Percentiles rank a stretch among this genome's conserved stretches.
Evolutionary conservation across 1,284 basidiomycete genomes (phyloP).

Genomic region (Meira miltonrushii): DNA sequence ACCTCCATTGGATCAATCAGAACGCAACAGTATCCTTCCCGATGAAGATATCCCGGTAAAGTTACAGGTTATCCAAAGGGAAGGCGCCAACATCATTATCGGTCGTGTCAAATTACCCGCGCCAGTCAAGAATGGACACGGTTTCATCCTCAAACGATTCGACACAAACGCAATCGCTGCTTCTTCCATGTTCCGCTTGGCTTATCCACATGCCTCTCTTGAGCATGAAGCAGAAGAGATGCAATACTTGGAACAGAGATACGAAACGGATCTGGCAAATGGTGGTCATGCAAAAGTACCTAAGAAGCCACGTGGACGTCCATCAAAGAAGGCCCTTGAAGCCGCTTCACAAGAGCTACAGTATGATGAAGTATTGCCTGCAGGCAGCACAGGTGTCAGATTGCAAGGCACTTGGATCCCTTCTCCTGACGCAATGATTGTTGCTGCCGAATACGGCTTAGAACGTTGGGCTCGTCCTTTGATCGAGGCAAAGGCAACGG

Average conservation of each 20-base stretch:
- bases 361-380: conserved; percentile 26
- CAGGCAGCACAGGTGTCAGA: conserved; percentile 54
- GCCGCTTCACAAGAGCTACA: conserved; percentile 16
- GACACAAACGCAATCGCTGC: conserved; percentile 92
- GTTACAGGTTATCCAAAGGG: conserved; percentile 74
- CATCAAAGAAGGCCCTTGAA: conserved; percentile 25
- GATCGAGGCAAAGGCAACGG: conserved; percentile 71
- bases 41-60: conserved; percentile 59
- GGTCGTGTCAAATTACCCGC: conserved; percentile 91
- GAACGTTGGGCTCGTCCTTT: conserved; percentile 64
- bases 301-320: conserved; percentile 26
- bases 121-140: conserved; percentile 48
- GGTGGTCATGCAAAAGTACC: conserved; percentile 62
- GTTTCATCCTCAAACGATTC: conserved; percentile 59
- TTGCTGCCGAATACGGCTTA: conserved; percentile 65
- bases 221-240: conserved; percentile 76
- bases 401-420: conserved; percentile 88
- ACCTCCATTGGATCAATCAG: conserved; percentile 16
- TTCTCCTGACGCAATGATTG: conserved; percentile 63
- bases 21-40: conserved; percentile 36
- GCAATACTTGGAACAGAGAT: conserved; percentile 72
- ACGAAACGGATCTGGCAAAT: conserved; percentile 75
- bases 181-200: conserved; percentile 95
- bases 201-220: conserved; percentile 79
- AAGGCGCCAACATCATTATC: conserved; percentile 72